Base-by-base conservation (phyloP, 768 basidiomycete genomes). In the Pulveroboletus frians region DNA sequence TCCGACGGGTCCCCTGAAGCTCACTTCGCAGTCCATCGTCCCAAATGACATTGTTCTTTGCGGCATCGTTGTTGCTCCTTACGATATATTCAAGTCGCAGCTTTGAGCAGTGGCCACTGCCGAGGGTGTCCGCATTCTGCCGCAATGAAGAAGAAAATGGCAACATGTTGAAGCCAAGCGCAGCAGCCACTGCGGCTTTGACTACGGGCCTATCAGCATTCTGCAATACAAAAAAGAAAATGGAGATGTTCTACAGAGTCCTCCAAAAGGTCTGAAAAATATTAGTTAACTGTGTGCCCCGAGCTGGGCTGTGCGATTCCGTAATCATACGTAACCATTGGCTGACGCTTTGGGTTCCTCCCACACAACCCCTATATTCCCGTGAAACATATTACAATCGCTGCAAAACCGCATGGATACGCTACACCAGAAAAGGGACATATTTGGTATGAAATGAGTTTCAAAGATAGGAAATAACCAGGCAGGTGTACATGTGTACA, bases 291-390 rank as follows among this genome's bases (percentile, higher is more conserved):
- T 20, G 36, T 31, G 27, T 4, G 31, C n/a, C 14, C 23, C n/a
- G n/a, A n/a, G 6, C 5, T 26, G 23, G 4, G 23, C 23, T 26
- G 23, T 26, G 23, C 23, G 29, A 30, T 30, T 30, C 29, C 11
- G 29, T 30, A 30, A 30, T 26, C 23, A 26, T 26, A 4, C 23
- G 23, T 26, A 30, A 30, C 2, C 29, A 6, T 31, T 15, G n/a
- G 40, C 56, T 30, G 35, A 5, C 31, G 13, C 38, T 58, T 49
- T 43, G 9, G 38, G 35, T 30, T 21, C 21, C 32, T 56, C 21
- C 59, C 47, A 53, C 43, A 60, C 31, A 43, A n/a, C 57, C 54
- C 60, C 61, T 61, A 31, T 26, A 20, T 36, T 20, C 18, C 4
- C 5, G 5, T 15, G 34, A 11, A 18, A 4, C 9, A 15, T 14